Evolutionary conservation across 163 green algal genomes (phyloP), one percentile per base, ranked within the genome.

Genomic region (Scenedesmus sp.): DNA sequence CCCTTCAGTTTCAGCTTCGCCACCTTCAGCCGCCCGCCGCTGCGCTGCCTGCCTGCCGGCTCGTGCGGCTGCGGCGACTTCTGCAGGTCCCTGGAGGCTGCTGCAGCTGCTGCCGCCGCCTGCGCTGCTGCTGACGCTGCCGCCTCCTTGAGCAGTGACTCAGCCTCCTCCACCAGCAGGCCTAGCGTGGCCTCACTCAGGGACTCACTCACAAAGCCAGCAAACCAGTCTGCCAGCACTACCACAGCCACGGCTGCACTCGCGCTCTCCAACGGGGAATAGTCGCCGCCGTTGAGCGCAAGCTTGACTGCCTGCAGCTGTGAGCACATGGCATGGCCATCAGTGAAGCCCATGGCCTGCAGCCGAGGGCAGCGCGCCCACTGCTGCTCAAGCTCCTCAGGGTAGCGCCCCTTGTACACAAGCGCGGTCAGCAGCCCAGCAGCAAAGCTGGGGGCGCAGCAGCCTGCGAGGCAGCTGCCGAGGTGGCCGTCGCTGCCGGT

Each of bases 181-280:
- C 74, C 73, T 26, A 94, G 70, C 26, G 64, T 88, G 0, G n/a
- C 20, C 59, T 83, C 90, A 59, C 82, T 88, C n/a, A 93, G 16
- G 3, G 70, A 70, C 74, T 93, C 90, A 55, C 55, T 46, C 82
- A 73, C 55, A n/a, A 95, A 94, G 67, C 74, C 66, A 7, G 23
- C 93, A 82, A 95, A 95, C 67, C 93, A 94, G 81, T 86, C 93
- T 46, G 88, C 88, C 46, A 95, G 81, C 55, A 90, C 64, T 10
- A 91, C 64, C 20, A 94, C 15, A 84, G 91, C 77, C 55, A 85
- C 79, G 16, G 92, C 91, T 56, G 90, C 66, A 15, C 70, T 82
- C 60, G 91, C 88, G 3, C 9, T 2, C 4, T 74, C 79, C 62
- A 95, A 60, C 3, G 59, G 84, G 5, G 55, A 46, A 81, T 91